Evolutionary conservation across 805 yeast species (phyloP), one percentile per base, ranked within the genome.

Genomic region (Yarrowia divulgata): DNA sequence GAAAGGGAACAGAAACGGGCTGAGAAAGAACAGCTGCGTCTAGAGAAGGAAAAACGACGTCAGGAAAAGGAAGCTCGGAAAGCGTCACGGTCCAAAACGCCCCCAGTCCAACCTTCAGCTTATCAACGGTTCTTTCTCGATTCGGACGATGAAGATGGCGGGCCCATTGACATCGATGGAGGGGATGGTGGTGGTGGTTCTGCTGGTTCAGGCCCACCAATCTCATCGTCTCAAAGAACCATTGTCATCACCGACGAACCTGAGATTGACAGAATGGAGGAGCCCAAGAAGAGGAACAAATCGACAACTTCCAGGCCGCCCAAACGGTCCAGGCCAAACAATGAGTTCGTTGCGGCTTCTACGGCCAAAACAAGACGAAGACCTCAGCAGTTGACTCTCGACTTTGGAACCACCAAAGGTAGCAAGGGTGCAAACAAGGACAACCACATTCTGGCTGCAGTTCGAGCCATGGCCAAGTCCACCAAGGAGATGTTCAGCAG

Each of bases 211-310:
- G 54, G 19, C 8, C 8, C 39, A 8, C 19, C 39, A 6, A 37
- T 3, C 14, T 18, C 3, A 10, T 39, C 60, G 12, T 37, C 60
- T 39, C 60, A 37, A n/a, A 13, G 23, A 34, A 39, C 18, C 16
- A 19, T 23, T 3, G 12, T 19, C 1, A 7, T 54, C 34, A 4
- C 9, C 2, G 64, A 57, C 23, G 64, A 42, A 32, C 64, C 64
- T 5, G 66, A 60, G 35, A 60, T 60, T 35, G 66, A 60, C 34
- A 16, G 66, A 32, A 60, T 60, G 66, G 66, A 60, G 19, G 42
- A 40, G 34, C 50, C 52, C 3, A 13, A 34, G 32, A 43, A 45
- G 19, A 29, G 52, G 16, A 43, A 13, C 32, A 57, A 29, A n/a
- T 16, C 37, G 16, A 32, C 18, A 9, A 29, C 12, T 13, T 10